Percentiles rank a stretch among this genome's conserved stretches.
Conservation (phyloP, 164 flowering plant species). For the Berberis thunbergii region DNA sequence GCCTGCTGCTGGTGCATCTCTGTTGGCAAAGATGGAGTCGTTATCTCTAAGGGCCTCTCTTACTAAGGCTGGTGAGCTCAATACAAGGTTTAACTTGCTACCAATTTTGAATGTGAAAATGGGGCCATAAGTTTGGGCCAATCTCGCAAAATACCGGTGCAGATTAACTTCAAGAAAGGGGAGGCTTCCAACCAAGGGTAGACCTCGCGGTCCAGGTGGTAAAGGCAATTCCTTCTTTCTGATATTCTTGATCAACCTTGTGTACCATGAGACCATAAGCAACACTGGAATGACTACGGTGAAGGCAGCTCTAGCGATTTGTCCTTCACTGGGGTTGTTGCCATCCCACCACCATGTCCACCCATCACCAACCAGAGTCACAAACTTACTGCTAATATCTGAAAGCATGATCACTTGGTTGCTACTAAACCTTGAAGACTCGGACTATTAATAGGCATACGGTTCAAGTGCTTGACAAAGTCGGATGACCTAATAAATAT, state of each 20-base stretch:
- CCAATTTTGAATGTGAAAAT: neutral
- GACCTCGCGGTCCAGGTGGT: slow-evolving; percentile 1
- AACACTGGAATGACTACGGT: no score
- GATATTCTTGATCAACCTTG: neutral
- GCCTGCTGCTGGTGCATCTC: no score
- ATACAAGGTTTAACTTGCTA: neutral
- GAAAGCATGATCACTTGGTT: no score
- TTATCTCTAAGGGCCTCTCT: neutral
- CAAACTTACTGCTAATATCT: no score
- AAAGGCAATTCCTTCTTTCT: neutral
- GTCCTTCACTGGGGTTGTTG: no score
- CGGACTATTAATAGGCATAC: no score
- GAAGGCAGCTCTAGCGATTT: no score
- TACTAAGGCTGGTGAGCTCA: neutral
- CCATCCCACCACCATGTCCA: no score
- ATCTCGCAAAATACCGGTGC: neutral
- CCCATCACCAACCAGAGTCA: no score
- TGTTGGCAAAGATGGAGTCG: neutral
- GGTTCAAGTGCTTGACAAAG: no score
- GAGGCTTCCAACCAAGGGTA: neutral
- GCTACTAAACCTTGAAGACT: no score
- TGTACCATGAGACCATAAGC: neutral
- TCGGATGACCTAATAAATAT: no score
- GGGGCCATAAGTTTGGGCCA: neutral
- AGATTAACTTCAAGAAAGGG: neutral